Evolutionary conservation across 345 rosid genomes (phyloP), one percentile per base, ranked within the genome.

Genomic region (Salix arbutifolia): DNA sequence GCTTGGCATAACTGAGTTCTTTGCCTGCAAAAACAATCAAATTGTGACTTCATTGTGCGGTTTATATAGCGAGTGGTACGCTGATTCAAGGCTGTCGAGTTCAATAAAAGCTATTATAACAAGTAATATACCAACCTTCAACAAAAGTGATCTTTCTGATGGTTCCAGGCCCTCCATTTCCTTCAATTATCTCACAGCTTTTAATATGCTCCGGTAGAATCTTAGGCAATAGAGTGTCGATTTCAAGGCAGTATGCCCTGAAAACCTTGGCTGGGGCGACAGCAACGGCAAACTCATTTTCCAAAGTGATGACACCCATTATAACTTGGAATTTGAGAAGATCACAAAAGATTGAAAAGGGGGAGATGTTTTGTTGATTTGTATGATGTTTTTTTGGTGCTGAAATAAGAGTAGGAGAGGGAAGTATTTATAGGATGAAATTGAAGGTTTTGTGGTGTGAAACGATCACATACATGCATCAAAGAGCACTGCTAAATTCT

Each of bases 121-220:
- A 19, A 18, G 2, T 1, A 52, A 52, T 52, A 52, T 18, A 66
- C 69, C 35, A 33, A 19, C 69, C 69, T 28, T 66, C 40, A 8
- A 23, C n/a, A 33, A 33, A 66, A 66, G 70, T 67, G 25, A 67
- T 30, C 70, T 67, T 67, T 6, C 70, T 67, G 70, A 67, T 35
- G 70, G 69, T 30, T 66, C 69, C 69, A 3, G 40, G 38, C 12
- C 44, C 69, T 30, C 69, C 69, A 66, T 66, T 19, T 30, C 70
- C 70, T 67, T 67, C 70, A 14, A 67, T 8, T 3, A 31, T 30
- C 46, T 67, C 70, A 6, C 13, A 12, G 46, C 42, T 35, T 44
- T 67, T 17, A 6, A 67, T 35, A 8, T 8, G n/a, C 37, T 67
- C 38, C 3, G 70, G 46, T 4, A 66, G 23, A 19, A 33, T 35